Evolutionary conservation across 108 stramenopile genomes (phyloP).

Genomic region (Pseudonitzschia pungens): DNA sequence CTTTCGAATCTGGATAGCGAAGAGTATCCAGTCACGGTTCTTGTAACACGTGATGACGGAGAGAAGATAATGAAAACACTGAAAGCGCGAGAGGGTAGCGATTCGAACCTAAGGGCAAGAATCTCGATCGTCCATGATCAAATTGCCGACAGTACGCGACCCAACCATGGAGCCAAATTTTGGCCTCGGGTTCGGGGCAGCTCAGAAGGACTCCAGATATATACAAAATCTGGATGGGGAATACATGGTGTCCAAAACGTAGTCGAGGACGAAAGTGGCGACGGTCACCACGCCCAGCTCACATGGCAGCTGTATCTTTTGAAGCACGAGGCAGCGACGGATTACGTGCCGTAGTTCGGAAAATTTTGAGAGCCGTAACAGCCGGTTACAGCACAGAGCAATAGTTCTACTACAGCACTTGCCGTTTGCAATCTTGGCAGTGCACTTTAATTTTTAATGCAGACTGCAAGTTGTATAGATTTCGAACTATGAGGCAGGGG

Average conservation of each 20-base stretch:
- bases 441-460: too few relatives aligned
- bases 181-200: slow-evolving; percentile 52
- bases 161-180: not conserved
- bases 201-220: slow-evolving; percentile 42
- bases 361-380: not conserved
- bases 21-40: slow-evolving; percentile 54
- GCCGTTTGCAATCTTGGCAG: too few relatives aligned
- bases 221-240: slow-evolving; percentile 64
- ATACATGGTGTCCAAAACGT: slow-evolving; percentile 45
- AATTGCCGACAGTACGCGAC: not conserved
- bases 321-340: slow-evolving; percentile 24
- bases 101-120: slow-evolving; percentile 16
- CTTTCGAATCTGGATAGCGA: slow-evolving; percentile 12
- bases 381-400: not conserved
- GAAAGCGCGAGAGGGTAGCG: slow-evolving; percentile 18
- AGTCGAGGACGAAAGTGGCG: not conserved
- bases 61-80: slow-evolving; percentile 30
- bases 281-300: slow-evolving; percentile 1
- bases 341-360: not conserved
- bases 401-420: too few relatives aligned
- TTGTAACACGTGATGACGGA: slow-evolving; percentile 69
- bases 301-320: slow-evolving; percentile 65
- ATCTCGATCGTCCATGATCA: slow-evolving; percentile 26
- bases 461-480: too few relatives aligned
- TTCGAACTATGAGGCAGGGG: too few relatives aligned